phyloP scores from a whole-genome alignment of 2,329 filamentous ascomycete species.

The Beauveria sp. region DNA sequence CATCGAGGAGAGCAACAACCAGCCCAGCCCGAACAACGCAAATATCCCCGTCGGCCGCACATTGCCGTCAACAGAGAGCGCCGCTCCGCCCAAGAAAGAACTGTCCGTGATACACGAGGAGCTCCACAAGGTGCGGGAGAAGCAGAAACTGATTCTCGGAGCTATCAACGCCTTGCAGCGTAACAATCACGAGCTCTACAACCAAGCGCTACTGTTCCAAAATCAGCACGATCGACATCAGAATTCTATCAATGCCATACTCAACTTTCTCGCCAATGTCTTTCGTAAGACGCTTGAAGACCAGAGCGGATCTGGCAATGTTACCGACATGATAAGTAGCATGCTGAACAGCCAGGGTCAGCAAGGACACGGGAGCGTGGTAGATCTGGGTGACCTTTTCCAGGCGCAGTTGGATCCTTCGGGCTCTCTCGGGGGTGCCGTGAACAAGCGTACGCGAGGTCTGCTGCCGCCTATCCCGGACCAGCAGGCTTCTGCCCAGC shows the following conservation, averaged over 20 bases:
- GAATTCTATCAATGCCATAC: slow-evolving; percentile 96
- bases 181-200: slow-evolving; percentile 82
- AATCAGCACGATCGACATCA: slow-evolving; percentile 92
- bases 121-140: slow-evolving; percentile 71
- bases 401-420: slow-evolving; percentile 36
- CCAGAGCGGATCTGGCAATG: slow-evolving; percentile 64
- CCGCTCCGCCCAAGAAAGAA: slow-evolving; percentile 59
- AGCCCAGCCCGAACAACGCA: slow-evolving; percentile 12
- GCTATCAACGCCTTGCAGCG: slow-evolving; percentile 74
- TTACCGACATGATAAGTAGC: slow-evolving; percentile 76
- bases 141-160: slow-evolving; percentile 77
- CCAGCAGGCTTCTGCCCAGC: slow-evolving; percentile 22
- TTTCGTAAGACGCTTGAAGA: slow-evolving; percentile 91
- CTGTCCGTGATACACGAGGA: slow-evolving; percentile 71
- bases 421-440: slow-evolving; percentile 31
- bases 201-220: slow-evolving; percentile 83
- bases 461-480: slow-evolving; percentile 47
- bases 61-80: slow-evolving; percentile 36
- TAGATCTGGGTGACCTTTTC: slow-evolving; percentile 53
- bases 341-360: slow-evolving; percentile 55
- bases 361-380: slow-evolving; percentile 47
- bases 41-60: slow-evolving; percentile 22
- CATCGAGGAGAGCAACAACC: slow-evolving; percentile 30
- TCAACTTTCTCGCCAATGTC: slow-evolving; percentile 93
- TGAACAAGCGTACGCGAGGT: slow-evolving; percentile 44